Evolutionary conservation across 2,329 filamentous ascomycete genomes (phyloP), one percentile per base, ranked within the genome.

Genomic region (Ambrosiella xylebori): DNA sequence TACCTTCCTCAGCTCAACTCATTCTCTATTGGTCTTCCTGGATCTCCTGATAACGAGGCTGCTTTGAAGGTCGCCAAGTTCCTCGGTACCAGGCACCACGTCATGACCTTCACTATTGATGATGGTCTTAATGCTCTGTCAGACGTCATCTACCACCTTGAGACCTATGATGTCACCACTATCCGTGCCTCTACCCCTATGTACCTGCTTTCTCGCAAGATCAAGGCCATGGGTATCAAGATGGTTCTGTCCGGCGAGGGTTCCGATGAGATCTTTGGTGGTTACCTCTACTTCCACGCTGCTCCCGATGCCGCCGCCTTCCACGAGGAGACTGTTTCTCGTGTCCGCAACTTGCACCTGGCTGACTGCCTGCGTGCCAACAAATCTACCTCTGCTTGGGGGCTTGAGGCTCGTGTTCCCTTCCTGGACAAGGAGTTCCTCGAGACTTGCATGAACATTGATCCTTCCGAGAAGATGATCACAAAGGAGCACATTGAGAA

Each of bases 181-280:
- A 97, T 98, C 69, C 89, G 93, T 68, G 93, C 93, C 58, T 97
- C 91, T 9, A 98, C 93, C 9, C 93, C 93, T 64, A 98, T 98
- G 93, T 98, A 96, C 75, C 76, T 98, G 63, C 80, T 98, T 53
- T 93, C 88, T 62, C 84, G 94, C 70, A 98, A 98, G 78, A 98
- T 98, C 78, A 98, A 98, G 79, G 93, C 90, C 40, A 91, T 96
- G 84, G 93, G 93, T 63, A 87, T 98, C 68, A 98, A 98, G 81
- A 98, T 98, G 93, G 93, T 98, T 59, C 79, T 98, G 62, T 94
- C 86, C 66, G 93, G 93, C 62, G 93, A 98, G 74, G 93, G 93
- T 54, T 93, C 86, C 67, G 93, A 98, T 71, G 93, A 98, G 74
- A 96, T 96, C 69, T 97, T 97, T 65, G 93, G 93, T 62, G 93